Conservation (phyloP, 106 monocot species). For the Allium sativum region DNA sequence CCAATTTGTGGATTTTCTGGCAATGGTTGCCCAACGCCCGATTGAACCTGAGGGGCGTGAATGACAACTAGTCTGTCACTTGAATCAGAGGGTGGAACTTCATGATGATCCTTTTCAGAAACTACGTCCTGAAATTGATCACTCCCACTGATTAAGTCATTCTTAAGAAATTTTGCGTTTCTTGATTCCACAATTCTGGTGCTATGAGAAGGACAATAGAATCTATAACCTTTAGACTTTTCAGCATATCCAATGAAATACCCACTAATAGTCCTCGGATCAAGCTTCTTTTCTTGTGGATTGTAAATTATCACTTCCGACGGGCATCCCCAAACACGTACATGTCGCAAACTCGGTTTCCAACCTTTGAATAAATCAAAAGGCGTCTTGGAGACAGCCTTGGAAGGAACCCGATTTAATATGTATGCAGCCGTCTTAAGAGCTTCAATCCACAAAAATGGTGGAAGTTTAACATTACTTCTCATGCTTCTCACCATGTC, state of each 20-base stretch:
- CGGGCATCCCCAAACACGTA: conserved; percentile 4
- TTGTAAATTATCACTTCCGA: conserved; percentile 1
- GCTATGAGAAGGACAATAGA: too few species aligned
- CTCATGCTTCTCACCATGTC: neutral
- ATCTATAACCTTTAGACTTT: too few species aligned
- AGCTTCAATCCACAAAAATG: neutral
- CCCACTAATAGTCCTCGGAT: conserved; percentile 4
- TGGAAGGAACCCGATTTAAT: conserved; percentile 6
- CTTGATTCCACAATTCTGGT: too few species aligned
- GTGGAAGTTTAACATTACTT: neutral
- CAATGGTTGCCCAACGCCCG: neutral
- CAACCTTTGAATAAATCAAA: conserved; percentile 5
- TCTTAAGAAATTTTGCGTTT: too few species aligned
- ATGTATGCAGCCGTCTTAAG: conserved; percentile 2
- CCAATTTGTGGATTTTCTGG: conserved; percentile 2
- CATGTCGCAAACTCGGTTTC: conserved; percentile 1
- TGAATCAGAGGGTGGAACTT: conserved; percentile 1
- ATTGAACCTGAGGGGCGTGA: conserved; percentile 4
- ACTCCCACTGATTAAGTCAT: neutral
- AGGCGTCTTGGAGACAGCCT: neutral
- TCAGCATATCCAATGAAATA: too few species aligned
- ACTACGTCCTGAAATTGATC: neutral
- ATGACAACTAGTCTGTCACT: conserved; percentile 1
- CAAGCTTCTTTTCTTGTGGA: conserved; percentile 4
- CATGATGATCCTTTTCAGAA: neutral